Base-by-base conservation (phyloP, 2,329 filamentous ascomycete genomes). In the Fusarium sp. region DNA sequence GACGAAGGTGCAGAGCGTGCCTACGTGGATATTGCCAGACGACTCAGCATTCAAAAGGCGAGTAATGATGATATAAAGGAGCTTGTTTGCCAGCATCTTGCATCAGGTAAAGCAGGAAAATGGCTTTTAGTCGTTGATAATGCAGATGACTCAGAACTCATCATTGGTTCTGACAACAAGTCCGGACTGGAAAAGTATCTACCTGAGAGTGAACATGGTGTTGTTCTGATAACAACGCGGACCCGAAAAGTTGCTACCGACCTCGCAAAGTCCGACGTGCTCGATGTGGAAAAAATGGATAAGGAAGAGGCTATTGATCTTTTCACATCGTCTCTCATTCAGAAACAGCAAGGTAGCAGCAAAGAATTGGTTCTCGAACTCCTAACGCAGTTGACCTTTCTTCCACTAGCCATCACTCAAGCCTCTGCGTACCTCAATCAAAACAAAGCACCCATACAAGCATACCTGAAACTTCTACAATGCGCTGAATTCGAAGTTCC, bases 81-180 rank as follows among this genome's bases (percentile, higher is more conserved):
- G 14, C 75, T 83, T 4, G 79, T 85, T 7, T 81, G 81, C 40
- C 45, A 41, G 7, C 71, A 68, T 14, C 64, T 85, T 4, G 79
- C 76, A 38, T 55, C 66, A 8, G 70, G 75, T n/a, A 61, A 38
- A n/a, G 63, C 48, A 3, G 75, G 78, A 3, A 63, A 64, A 2
- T 85, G 82, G 84, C 73, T 86, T 3, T 60, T 85, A 42, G 74
- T 86, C 41, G 54, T 85, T n/a, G 83, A 86, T 58, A 85, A 84
- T 53, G 81, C 81, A 15, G 82, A 85, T 58, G 81, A 85, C 60
- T 50, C 52, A 7, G 61, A 78, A 3, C 60, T 83, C 4, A 58
- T 82, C 1, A 75, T 78, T 41, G 69, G 69, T 26, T 13, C 27
- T 11, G 10, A 27, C 3, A n/a, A 20, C 13, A 45, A 54, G 10